Evolutionary conservation across 768 basidiomycete genomes (phyloP).

Genomic region (Xerocomellus amylosporus): DNA sequence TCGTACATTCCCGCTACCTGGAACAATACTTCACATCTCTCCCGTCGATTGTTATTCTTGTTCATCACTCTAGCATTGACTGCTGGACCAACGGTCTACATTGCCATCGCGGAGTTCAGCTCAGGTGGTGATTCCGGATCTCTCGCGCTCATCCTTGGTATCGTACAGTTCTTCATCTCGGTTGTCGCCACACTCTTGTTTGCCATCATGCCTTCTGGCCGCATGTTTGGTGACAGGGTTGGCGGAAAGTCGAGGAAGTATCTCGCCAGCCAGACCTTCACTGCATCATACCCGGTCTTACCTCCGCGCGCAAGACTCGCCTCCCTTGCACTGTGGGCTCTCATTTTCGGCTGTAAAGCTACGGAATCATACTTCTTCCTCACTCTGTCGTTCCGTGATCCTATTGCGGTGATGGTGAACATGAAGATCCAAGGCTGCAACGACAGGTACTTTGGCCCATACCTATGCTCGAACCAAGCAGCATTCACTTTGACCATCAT

Average conservation of each 20-base stretch:
- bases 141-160: conserved; percentile 87
- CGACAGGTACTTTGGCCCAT: conserved; percentile 82
- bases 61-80: conserved; percentile 88
- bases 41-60: conserved; percentile 87
- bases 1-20: conserved; percentile 97
- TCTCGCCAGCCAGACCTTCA: conserved; percentile 97
- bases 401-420: conserved; percentile 91
- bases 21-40: conserved; percentile 97
- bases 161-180: conserved; percentile 95
- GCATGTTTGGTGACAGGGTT: conserved; percentile 98
- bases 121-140: conserved; percentile 57
- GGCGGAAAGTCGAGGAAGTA: conserved; percentile 95
- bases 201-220: conserved; percentile 88
- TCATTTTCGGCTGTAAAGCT: conserved; percentile 96
- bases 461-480: conserved; percentile 88
- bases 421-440: conserved; percentile 93
- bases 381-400: conserved; percentile 89
- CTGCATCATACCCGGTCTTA: conserved; percentile 86
- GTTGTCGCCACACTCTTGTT: conserved; percentile 84
- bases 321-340: conserved; percentile 80
- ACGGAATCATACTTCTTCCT: conserved; percentile 98
- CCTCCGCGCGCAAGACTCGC: conserved; percentile 64
- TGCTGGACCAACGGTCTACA: conserved; percentile 90
- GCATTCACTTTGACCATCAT: conserved; percentile 95
- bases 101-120: conserved; percentile 76